Evolutionary conservation across 2,329 filamentous ascomycete species (phyloP), one percentile per base, ranked within the genome.

Genomic region (Epichloe gansuensis): DNA sequence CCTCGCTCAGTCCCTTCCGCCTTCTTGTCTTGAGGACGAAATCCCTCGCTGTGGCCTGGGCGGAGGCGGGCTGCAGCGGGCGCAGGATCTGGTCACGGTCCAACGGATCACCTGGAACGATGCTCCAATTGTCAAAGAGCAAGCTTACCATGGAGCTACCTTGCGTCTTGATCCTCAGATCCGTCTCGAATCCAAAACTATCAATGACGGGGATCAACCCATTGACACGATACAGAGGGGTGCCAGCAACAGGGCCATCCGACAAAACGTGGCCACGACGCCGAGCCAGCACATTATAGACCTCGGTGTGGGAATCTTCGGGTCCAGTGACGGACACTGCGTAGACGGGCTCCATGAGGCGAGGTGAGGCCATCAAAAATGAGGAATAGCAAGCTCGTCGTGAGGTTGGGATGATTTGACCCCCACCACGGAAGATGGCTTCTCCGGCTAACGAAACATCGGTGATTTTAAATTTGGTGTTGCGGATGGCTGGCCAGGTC

Each of bases 291-390:
- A 95, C 87, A 38, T 90, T 96, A 73, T 98, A 98, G 13, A 97
- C 76, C 44, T 87, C 85, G 55, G 85, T 85, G 52, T 95, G 89
- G 0, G 89, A 86, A 63, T 94, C 89, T 53, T 93, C 87, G 15
- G 89, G 89, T 0, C 91, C 91, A 4, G 89, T 93, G 80, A 97
- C 95, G 42, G 86, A 88, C 61, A 91, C 91, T 4, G 85, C 81
- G 71, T 96, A 98, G 45, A 97, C 79, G 1, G 93, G 93, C 69
- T 98, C 93, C 90, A 98, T 97, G 34, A 98, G 78, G 45, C 93
- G 82, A 31, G 93, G 93, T 23, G 88, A 93, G 3, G 93, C 91
- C 89, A 97, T 96, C 47, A 98, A 76, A 74, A 98, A 98, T 15
- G 88, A 93, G 6, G 86, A 91, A 70, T 98, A 98, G 68, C 93